These are phyloP conservation scores for Veloporphyrellus conicus DNA, from an alignment of 1,284 basidiomycete species.

Conservation along the genomic window DNA sequence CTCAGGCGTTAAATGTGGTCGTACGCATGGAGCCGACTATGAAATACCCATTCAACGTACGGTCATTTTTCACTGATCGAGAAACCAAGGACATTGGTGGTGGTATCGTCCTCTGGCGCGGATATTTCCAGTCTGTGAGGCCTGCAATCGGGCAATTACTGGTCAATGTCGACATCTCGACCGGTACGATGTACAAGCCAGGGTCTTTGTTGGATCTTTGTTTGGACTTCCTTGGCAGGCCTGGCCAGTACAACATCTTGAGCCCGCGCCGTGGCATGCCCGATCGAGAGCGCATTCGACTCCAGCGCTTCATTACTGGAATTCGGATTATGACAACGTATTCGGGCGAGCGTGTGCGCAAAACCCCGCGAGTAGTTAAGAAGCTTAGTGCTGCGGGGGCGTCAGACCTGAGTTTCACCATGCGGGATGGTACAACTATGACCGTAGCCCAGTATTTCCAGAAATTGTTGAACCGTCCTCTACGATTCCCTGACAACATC, in stretches of 20 bases:
- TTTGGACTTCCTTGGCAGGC: slow-evolving; percentile 48
- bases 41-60: slow-evolving; percentile 68
- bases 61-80: slow-evolving; percentile 68
- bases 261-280: slow-evolving; percentile 45
- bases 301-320: slow-evolving; percentile 61
- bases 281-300: slow-evolving; percentile 54
- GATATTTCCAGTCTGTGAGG: slow-evolving; percentile 72
- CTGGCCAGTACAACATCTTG: slow-evolving; percentile 39
- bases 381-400: slow-evolving; percentile 51
- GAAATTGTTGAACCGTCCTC: slow-evolving; percentile 43
- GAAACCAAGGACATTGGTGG: slow-evolving; percentile 63
- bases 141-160: slow-evolving; percentile 64
- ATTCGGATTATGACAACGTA: slow-evolving; percentile 49
- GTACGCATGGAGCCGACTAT: slow-evolving; percentile 69
- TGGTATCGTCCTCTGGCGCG: slow-evolving; percentile 68
- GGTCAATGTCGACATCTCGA: slow-evolving; percentile 75
- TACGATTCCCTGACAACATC: slow-evolving; percentile 54
- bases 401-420: slow-evolving; percentile 47
- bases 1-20: slow-evolving; percentile 68
- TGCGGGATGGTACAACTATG: slow-evolving; percentile 49
- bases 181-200: slow-evolving; percentile 68
- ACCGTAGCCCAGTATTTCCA: slow-evolving; percentile 63
- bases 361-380: slow-evolving; percentile 51
- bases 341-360: slow-evolving; percentile 35
- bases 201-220: slow-evolving; percentile 51